These are phyloP conservation scores for Orbilia brochopaga DNA, from an alignment of 2,329 filamentous ascomycete genomes.

Conservation along the genomic window DNA sequence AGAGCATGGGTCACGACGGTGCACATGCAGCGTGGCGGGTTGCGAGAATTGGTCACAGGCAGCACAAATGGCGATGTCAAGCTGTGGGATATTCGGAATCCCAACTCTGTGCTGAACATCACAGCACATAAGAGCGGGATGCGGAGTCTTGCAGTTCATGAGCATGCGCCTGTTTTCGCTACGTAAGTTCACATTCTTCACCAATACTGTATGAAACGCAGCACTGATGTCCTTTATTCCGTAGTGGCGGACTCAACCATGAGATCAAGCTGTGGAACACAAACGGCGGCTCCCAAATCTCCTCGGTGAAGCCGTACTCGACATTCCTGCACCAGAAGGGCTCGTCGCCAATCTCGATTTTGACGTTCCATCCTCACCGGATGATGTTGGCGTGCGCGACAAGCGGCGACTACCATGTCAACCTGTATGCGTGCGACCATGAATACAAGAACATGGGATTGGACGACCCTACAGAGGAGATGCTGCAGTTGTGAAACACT, in stretches of 20 bases:
- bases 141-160: conserved; percentile 87
- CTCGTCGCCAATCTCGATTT: conserved; percentile 80
- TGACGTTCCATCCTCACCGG: conserved; percentile 92
- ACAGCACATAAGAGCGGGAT: conserved; percentile 77
- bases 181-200: conserved; percentile 68
- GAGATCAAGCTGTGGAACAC: conserved; percentile 92
- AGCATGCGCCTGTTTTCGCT: conserved; percentile 94
- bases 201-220: conserved; percentile 48
- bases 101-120: conserved; percentile 74
- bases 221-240: conserved; percentile 51
- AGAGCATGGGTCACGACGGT: conserved; percentile 94
- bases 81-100: conserved; percentile 94
- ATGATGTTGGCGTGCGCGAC: conserved; percentile 89
- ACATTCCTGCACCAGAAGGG: conserved; percentile 83
- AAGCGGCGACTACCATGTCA: conserved; percentile 85
- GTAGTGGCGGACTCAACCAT: conserved; percentile 84
- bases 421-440: conserved; percentile 75
- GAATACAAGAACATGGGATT: conserved; percentile 52
- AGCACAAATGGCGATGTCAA: conserved; percentile 92
- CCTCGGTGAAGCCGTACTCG: conserved; percentile 85
- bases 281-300: conserved; percentile 73
- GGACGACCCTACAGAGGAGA: conserved; percentile 39
- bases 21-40: conserved; percentile 93
- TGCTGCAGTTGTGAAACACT: conserved; percentile 22
- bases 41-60: conserved; percentile 87